Conservation (phyloP, 352 stramenopile species). For the Globisporangium lucens region DNA sequence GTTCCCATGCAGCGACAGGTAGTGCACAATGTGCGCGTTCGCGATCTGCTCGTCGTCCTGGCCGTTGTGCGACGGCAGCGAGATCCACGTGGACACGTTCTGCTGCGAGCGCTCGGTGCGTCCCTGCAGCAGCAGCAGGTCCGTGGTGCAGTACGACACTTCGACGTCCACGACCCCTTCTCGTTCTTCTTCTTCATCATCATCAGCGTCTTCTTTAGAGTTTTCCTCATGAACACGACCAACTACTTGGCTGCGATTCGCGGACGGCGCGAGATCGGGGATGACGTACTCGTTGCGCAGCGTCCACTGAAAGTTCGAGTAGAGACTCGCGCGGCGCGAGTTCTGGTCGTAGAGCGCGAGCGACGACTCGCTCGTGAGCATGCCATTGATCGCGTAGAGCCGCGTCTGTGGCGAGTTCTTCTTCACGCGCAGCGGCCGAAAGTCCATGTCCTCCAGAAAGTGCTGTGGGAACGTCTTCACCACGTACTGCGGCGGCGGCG, state of each 20-base stretch:
- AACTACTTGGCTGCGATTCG: background rate
- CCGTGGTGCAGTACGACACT: constrained; percentile 75
- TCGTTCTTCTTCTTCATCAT: background rate
- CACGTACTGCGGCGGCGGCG: constrained; percentile 35
- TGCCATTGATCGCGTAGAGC: constrained; percentile 73
- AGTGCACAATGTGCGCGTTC: constrained; percentile 78
- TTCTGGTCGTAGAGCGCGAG: constrained; percentile 67
- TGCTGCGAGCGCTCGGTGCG: constrained; percentile 26
- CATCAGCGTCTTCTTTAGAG: background rate
- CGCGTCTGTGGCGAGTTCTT: constrained; percentile 61
- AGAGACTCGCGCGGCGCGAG: constrained; percentile 50
- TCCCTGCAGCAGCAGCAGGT: constrained; percentile 81
- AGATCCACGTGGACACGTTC: constrained; percentile 75
- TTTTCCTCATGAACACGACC: background rate
- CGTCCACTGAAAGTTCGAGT: constrained; percentile 80
- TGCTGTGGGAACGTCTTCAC: constrained; percentile 85
- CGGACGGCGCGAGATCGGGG: constrained; percentile 36
- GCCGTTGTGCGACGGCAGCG: constrained; percentile 63
- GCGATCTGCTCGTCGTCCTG: constrained; percentile 35
- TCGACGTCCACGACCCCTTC: constrained; percentile 49
- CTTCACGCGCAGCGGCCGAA: constrained; percentile 82
- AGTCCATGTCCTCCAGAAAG: constrained; percentile 82
- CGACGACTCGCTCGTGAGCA: constrained; percentile 65
- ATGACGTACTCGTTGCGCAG: constrained; percentile 68
- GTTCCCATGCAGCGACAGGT: constrained; percentile 67